Base-by-base conservation (phyloP, 2,329 filamentous ascomycete species). In the Trichophaea hybrida region DNA sequence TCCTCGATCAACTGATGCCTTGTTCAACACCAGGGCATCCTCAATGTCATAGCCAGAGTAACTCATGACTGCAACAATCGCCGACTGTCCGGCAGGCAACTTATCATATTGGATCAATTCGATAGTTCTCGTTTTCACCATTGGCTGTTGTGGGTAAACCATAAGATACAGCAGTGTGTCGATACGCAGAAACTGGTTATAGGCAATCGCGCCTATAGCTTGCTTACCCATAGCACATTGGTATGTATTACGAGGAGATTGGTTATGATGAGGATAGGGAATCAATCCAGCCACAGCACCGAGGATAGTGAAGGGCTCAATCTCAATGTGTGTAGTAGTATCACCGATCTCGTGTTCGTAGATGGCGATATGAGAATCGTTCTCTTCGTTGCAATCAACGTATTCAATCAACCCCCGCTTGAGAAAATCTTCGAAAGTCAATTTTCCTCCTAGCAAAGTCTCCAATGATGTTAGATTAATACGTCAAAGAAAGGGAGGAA, bases 151-250 rank as follows among this genome's bases (percentile, higher is more conserved):
- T 5, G 93, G 93, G 70, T 98, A 98, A 2, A 98, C 93, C 75
- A 98, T 87, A 1, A 95, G 86, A 71, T 96, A 97, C 5, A 98
- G 80, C 13, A 98, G 78, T 0, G 91, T 97, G 70, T 98, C 93
- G 71, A 98, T 96, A 59, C 93, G 84, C 69, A 91, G 87, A 74
- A 96, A 95, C 72, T 98, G 93, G 71, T 98, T 98, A 71, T 95
- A 94, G 13, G 91, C 93, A 70, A 98, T 97, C 37, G 91, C 90
- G 37, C 93, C 93, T 71, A 98, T 97, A 43, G 93, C 93, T 85
- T 98, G 93, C 75, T 98, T 98, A 80, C 93, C 93, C 93, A 98
- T 98, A 74, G 93, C 93, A 75, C 91, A 96, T 77, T 97, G 91
- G 70, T 98, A 98, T 0, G 93, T 98, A 71, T 98, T 98, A 78